phyloP scores from a whole-genome alignment of 2,329 filamentous ascomycete species.

The Penicillium sp. region DNA sequence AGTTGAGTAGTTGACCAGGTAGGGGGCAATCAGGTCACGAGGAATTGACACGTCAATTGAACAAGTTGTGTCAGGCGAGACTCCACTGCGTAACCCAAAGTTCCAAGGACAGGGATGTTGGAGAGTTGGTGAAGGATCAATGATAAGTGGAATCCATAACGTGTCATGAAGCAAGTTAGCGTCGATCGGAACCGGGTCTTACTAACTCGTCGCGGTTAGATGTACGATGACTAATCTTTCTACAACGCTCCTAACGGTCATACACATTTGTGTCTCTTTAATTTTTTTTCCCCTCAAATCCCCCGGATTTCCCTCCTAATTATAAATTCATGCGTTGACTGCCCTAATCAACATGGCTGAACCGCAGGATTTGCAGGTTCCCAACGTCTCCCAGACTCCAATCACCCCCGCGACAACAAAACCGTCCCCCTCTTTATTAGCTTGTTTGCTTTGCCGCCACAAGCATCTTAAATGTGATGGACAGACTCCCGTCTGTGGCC shows the following conservation, averaged over 20 bases:
- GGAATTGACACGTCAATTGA: constrained; percentile 1
- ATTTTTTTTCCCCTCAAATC: background rate
- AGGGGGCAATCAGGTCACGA: background rate
- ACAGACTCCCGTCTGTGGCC: constrained; percentile 63
- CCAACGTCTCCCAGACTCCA: constrained; percentile 11
- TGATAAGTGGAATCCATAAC: background rate
- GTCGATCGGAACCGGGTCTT: background rate
- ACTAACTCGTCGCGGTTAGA: background rate
- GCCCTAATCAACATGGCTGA: constrained; percentile 25
- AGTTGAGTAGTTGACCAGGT: background rate
- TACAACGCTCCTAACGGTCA: background rate
- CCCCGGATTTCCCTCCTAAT: background rate
- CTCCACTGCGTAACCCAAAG: background rate
- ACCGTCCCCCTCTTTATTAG: constrained; percentile 43
- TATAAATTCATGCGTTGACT: background rate
- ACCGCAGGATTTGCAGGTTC: constrained; percentile 8
- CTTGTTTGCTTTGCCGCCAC: constrained; percentile 50
- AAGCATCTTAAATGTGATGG: constrained; percentile 79
- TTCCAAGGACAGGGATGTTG: background rate
- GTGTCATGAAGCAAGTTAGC: constrained; percentile 2
- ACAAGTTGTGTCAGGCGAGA: background rate
- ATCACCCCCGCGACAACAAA: background rate
- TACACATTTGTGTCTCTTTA: background rate
- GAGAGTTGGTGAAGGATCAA: background rate
- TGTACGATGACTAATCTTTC: constrained; percentile 1